phyloP scores from a whole-genome alignment of 2,329 filamentous ascomycete species.

The Coniella lustricola region DNA sequence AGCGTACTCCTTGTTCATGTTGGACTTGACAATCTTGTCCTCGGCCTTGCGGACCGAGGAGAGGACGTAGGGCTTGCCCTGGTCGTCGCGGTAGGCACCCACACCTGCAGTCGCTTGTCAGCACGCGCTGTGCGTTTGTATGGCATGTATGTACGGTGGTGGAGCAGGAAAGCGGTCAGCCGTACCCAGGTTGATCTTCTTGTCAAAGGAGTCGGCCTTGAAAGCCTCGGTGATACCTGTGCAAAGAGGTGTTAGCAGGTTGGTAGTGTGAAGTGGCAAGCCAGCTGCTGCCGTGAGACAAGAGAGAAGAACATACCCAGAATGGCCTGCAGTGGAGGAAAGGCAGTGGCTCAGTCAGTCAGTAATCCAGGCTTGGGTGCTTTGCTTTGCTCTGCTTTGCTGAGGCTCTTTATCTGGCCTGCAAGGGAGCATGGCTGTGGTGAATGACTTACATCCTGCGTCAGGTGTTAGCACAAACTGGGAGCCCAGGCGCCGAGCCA shows the following conservation, averaged over 20 bases:
- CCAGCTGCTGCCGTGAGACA: conserved; percentile 5
- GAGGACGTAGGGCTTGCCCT: conserved; percentile 96
- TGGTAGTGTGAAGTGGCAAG: background rate
- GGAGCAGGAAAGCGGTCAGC: conserved; percentile 1
- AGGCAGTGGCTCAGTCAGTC: conserved; percentile 21
- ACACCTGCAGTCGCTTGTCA: conserved; percentile 53
- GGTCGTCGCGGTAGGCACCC: conserved; percentile 95
- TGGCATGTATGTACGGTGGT: background rate
- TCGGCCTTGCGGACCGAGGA: conserved; percentile 88
- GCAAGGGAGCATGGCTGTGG: too few relatives aligned
- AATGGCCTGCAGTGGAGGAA: conserved; percentile 53
- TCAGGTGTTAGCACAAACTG: conserved; percentile 15
- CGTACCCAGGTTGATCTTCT: conserved; percentile 95
- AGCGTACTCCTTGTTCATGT: conserved; percentile 94
- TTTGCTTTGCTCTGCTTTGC: too few relatives aligned
- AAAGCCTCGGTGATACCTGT: conserved; percentile 95
- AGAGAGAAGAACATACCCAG: conserved; percentile 49
- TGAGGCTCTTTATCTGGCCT: too few relatives aligned
- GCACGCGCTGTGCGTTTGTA: background rate
- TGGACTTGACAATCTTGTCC: conserved; percentile 70
- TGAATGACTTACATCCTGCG: conserved; percentile 17
- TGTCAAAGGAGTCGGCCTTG: conserved; percentile 87
- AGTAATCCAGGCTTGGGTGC: conserved; percentile 16
- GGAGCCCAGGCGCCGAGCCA: conserved; percentile 35
- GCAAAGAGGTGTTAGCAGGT: conserved; percentile 20